A percentile compares a stretch with the other conserved stretches of the same genome.
phyloP scores from a whole-genome alignment of 2,329 filamentous ascomycete species.

The Arthrobotrys sphaeroides region DNA sequence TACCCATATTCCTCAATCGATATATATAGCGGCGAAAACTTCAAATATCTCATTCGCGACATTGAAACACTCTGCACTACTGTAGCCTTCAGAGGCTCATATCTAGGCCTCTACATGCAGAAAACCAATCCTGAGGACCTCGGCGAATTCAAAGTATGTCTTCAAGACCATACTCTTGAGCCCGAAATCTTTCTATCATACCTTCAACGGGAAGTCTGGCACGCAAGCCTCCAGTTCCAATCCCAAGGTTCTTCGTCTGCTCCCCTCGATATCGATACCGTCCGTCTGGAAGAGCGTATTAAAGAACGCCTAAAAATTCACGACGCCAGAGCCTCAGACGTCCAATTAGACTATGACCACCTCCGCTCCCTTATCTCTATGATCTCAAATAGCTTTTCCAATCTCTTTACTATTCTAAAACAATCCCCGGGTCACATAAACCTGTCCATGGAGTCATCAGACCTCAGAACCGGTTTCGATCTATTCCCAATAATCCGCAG shows the following conservation, averaged over 20 bases:
- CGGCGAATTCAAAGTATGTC: neutral
- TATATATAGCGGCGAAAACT: neutral
- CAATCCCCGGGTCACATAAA: neutral
- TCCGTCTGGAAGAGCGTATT: neutral
- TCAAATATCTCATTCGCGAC: neutral
- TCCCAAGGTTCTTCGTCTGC: neutral
- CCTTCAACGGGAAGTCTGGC: conserved; percentile 16
- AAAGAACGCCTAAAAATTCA: conserved; percentile 4
- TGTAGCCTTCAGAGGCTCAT: neutral
- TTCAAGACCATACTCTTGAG: neutral
- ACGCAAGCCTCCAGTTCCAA: neutral
- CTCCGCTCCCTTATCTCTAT: neutral
- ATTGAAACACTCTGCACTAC: conserved; percentile 10
- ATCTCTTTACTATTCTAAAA: neutral
- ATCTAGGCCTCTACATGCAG: neutral
- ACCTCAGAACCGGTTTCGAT: neutral
- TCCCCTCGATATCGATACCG: neutral
- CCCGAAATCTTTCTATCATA: conserved; percentile 13
- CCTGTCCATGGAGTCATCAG: neutral
- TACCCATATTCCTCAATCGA: too few species aligned
- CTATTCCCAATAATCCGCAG: conserved; percentile 15
- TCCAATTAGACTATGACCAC: neutral
- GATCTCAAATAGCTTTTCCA: neutral
- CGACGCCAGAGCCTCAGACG: neutral
- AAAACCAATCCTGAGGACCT: neutral